A percentile compares a stretch with the other conserved stretches of the same genome.
These are phyloP conservation scores for Venturia pyrina DNA, from an alignment of 2,329 filamentous ascomycete species.

Conservation along the genomic window DNA sequence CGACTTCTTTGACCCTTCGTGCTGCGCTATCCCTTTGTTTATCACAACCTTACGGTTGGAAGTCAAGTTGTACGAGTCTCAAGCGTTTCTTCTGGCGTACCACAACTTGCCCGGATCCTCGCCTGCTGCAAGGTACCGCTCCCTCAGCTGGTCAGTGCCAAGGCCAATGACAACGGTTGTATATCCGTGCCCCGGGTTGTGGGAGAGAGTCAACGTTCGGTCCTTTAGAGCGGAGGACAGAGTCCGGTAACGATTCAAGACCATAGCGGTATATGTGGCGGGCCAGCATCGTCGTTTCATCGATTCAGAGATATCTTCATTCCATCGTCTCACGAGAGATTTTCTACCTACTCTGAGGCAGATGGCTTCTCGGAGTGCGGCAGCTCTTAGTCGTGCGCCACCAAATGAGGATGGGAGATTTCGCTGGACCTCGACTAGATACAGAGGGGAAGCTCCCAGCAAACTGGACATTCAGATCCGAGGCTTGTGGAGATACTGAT, in stretches of 20 bases:
- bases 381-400: not conserved
- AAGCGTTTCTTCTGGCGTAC: not conserved
- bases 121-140: not conserved
- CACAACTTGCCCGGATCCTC: not conserved
- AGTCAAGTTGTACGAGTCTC: not conserved
- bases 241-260: not conserved
- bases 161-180: not conserved
- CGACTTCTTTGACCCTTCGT: not conserved
- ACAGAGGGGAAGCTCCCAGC: not conserved
- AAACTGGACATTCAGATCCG: not conserved
- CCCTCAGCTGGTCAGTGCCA: not conserved
- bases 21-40: not conserved
- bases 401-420: not conserved
- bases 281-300: not conserved
- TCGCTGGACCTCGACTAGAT: not conserved
- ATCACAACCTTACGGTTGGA: not conserved
- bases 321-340: not conserved
- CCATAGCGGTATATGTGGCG: not conserved
- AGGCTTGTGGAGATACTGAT: not conserved
- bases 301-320: not conserved
- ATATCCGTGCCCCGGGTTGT: not conserved
- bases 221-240: not conserved
- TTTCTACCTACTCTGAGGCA: not conserved
- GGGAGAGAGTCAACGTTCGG: not conserved
- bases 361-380: not conserved